Percentiles rank a stretch among this genome's conserved stretches.
Evolutionary conservation across 495 filamentous ascomycete species (phyloP).

Genomic region (Aspergillus indologenus): DNA sequence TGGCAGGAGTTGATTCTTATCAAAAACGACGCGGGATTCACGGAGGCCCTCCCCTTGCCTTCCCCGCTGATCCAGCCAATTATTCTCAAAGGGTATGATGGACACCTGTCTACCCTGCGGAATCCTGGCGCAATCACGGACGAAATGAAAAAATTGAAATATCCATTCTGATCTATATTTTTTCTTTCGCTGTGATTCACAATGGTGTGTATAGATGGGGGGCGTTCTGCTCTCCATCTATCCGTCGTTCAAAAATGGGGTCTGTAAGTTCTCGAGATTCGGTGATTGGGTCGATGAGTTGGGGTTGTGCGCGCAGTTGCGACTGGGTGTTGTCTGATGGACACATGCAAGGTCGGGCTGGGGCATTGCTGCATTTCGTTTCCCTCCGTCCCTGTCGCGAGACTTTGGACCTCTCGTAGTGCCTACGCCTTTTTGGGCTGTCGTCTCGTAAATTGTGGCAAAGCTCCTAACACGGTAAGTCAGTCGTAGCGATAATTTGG

Average conservation of each 20-base stretch:
- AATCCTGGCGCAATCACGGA: not conserved
- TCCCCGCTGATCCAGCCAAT: not conserved
- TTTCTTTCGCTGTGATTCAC: not conserved
- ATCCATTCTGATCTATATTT: not conserved
- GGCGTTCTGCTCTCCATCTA: not conserved
- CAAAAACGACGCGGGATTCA: not conserved
- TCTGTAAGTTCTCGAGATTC: not conserved
- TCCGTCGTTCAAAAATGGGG: not conserved
- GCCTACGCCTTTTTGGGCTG: not conserved
- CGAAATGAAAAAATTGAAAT: not conserved
- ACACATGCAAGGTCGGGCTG: not conserved
- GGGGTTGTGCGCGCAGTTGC: not conserved
- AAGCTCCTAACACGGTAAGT: no score
- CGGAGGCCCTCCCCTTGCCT: not conserved
- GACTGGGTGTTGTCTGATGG: not conserved
- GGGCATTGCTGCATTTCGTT: not conserved
- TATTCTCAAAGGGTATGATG: not conserved
- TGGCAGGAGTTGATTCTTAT: not conserved
- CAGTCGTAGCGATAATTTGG: no score
- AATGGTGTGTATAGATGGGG: not conserved
- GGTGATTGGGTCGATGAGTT: not conserved
- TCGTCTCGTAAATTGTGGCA: no score
- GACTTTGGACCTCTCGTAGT: not conserved
- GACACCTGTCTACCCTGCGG: not conserved
- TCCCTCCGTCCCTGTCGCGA: not conserved